Evolutionary conservation across 495 filamentous ascomycete genomes (phyloP).

Genomic region (Penicillium chermesinum): DNA sequence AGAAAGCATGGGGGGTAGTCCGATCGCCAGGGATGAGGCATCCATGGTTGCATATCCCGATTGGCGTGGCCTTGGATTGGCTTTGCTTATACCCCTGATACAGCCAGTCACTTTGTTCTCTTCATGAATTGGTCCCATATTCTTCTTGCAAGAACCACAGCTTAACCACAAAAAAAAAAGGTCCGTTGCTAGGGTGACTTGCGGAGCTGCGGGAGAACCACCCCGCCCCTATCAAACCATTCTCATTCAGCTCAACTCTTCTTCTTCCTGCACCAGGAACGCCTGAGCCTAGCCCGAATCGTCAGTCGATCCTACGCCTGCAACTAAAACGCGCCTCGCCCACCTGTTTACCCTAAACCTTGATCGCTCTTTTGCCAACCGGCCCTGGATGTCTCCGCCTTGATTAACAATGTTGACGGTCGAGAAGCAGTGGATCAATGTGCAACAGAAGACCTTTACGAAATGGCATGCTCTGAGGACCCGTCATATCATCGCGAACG

Average conservation of each 20-base stretch:
- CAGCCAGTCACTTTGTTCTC: background rate
- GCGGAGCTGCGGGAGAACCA: slow-evolving; percentile 6
- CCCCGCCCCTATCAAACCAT: slow-evolving; percentile 11
- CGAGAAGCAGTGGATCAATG: slow-evolving; percentile 90
- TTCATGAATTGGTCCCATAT: background rate
- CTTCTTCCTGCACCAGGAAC: background rate
- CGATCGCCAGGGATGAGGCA: slow-evolving; percentile 10
- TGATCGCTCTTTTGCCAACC: slow-evolving; percentile 13
- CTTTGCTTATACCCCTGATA: background rate
- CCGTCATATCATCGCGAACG: background rate
- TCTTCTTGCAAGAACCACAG: background rate
- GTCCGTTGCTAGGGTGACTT: slow-evolving; percentile 22
- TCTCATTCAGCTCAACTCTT: slow-evolving; percentile 5
- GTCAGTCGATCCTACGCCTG: background rate
- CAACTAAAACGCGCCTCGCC: slow-evolving; percentile 2
- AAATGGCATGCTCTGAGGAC: slow-evolving; percentile 74
- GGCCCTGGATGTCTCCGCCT: slow-evolving; percentile 38
- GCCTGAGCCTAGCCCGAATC: slow-evolving; percentile 1
- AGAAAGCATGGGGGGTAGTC: background rate
- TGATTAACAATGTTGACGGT: slow-evolving; percentile 52
- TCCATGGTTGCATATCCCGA: slow-evolving; percentile 3
- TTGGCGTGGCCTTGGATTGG: background rate
- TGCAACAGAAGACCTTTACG: slow-evolving; percentile 99
- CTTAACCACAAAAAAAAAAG: background rate
- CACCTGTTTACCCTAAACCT: slow-evolving; percentile 1